Base-by-base conservation (phyloP, 495 filamentous ascomycete species). In the Letharia lupina region DNA sequence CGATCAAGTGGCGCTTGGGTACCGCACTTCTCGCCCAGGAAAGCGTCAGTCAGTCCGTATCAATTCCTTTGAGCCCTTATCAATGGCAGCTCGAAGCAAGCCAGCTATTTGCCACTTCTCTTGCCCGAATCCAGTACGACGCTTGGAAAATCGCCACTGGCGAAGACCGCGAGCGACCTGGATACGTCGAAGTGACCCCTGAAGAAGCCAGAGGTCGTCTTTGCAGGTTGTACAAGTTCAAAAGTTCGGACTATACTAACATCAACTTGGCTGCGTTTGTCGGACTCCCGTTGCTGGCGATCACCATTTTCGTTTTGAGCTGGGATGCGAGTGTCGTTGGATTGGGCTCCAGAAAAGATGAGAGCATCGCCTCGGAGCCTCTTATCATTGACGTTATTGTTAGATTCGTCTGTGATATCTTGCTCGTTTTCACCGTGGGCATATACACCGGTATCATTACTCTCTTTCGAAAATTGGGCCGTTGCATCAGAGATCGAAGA, bases 81-180 rank as follows among this genome's bases (percentile, higher is more conserved):
- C 72, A 73, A 52, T 73, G 72, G 72, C 44, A 70, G 37, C 45
- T 69, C 11, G 72, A 73, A 61, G 71, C 60, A 13, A 65, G 47
- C 31, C 52, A 64, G 12, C 45, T 73, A 16, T 70, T 73, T 45
- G 66, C 59, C 6, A 73, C 72, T 4, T 72, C 72, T 11, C 69
- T 71, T 0, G 72, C 72, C 11, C 65, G 72, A 15, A 65, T 63
- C 33, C 71, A 73, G 60, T 69, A 63, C 42, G 67, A 73, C 54
- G 71, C 69, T 8, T 62, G 62, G 62, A 50, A 50, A 13, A 71
- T 73, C 45, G 68, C 71, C 20, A 70, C 50, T 35, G 71, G 71
- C 6, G 68, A 70, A 62, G 71, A 66, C 57, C 52, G 41, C 18
- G 65, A 65, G 15, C 64, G 56, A 15, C 39, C 60, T 16, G 71